These are phyloP conservation scores for Tubosaeta sp. DNA, from an alignment of 768 basidiomycete genomes.

Conservation along the genomic window DNA sequence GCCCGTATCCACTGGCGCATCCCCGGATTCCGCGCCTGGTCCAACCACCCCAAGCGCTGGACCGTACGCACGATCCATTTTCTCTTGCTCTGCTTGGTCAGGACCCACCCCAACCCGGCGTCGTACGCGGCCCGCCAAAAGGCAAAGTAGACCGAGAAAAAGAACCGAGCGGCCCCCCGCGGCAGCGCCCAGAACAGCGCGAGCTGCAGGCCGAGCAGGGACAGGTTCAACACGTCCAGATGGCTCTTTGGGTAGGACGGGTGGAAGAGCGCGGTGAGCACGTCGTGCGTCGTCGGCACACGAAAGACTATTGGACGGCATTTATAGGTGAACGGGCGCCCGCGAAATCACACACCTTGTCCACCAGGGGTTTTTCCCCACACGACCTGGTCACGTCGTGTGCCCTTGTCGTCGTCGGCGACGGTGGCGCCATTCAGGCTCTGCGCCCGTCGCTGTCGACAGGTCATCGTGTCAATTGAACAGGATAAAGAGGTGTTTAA, in stretches of 20 bases:
- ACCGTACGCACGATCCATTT: constrained; percentile 88
- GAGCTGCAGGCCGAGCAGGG: constrained; percentile 72
- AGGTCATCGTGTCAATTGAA: constrained; percentile 14
- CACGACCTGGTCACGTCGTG: constrained; percentile 53
- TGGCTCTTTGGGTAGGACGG: constrained; percentile 84
- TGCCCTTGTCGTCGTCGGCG: constrained; percentile 11
- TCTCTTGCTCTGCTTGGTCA: constrained; percentile 93
- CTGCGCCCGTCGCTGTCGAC: too few species aligned
- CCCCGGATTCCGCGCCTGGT: constrained; percentile 55
- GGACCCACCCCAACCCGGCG: constrained; percentile 87
- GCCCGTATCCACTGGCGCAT: constrained; percentile 79
- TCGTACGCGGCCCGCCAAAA: constrained; percentile 95
- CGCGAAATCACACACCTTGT: constrained; percentile 49
- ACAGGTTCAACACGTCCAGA: constrained; percentile 82
- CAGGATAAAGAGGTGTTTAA: neutral
- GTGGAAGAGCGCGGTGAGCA: constrained; percentile 79
- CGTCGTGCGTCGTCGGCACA: constrained; percentile 90
- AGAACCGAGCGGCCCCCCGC: constrained; percentile 45
- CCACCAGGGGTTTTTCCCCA: constrained; percentile 87
- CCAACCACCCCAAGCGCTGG: constrained; percentile 84
- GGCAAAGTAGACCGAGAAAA: constrained; percentile 88
- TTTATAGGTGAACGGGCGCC: neutral
- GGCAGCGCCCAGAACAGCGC: constrained; percentile 68
- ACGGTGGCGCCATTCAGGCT: neutral
- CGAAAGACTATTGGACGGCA: constrained; percentile 64